Evolutionary conservation across 2,329 filamentous ascomycete genomes (phyloP).

Genomic region (Aureobasidium melanogenum): DNA sequence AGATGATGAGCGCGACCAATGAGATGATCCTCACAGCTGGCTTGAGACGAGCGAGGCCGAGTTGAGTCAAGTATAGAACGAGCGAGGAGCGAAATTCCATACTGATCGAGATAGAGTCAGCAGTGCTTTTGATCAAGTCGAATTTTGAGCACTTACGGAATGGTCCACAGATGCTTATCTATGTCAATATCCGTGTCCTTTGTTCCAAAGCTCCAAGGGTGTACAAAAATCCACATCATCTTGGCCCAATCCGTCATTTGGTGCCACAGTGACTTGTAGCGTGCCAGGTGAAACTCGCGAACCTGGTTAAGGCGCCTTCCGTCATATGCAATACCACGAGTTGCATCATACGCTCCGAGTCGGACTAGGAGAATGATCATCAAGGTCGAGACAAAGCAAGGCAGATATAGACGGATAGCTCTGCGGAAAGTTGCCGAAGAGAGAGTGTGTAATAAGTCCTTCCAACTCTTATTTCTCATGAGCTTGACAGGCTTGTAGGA

Average conservation of each 20-base stretch:
- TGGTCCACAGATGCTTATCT: slow-evolving; percentile 53
- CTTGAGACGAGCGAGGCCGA: slow-evolving; percentile 27
- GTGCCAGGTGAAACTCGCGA: slow-evolving; percentile 13
- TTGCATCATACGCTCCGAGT: slow-evolving; percentile 13
- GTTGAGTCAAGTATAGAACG: slow-evolving; percentile 45
- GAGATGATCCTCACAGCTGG: slow-evolving; percentile 29
- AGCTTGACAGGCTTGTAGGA: slow-evolving; percentile 31
- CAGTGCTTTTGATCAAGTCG: neutral
- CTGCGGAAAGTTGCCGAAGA: slow-evolving; percentile 18
- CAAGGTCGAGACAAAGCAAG: slow-evolving; percentile 17
- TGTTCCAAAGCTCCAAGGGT: slow-evolving; percentile 8
- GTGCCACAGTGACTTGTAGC: slow-evolving; percentile 5
- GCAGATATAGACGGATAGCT: slow-evolving; percentile 18
- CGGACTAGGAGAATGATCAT: slow-evolving; percentile 14
- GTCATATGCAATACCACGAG: slow-evolving; percentile 14
- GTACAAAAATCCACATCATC: slow-evolving; percentile 28
- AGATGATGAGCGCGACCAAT: slow-evolving; percentile 34
- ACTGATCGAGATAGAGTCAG: slow-evolving; percentile 24
- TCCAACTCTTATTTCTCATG: slow-evolving; percentile 17
- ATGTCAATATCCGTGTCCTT: slow-evolving; percentile 2
- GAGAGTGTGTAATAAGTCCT: slow-evolving; percentile 21
- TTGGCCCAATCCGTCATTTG: slow-evolving; percentile 22
- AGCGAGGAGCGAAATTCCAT: slow-evolving; percentile 52
- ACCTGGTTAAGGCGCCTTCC: slow-evolving; percentile 8
- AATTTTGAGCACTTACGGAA: slow-evolving; percentile 20